A percentile compares a stretch with the other conserved stretches of the same genome.
Conservation (phyloP, 371 early-diverging fungal species). For the Haplosporangium sp. region DNA sequence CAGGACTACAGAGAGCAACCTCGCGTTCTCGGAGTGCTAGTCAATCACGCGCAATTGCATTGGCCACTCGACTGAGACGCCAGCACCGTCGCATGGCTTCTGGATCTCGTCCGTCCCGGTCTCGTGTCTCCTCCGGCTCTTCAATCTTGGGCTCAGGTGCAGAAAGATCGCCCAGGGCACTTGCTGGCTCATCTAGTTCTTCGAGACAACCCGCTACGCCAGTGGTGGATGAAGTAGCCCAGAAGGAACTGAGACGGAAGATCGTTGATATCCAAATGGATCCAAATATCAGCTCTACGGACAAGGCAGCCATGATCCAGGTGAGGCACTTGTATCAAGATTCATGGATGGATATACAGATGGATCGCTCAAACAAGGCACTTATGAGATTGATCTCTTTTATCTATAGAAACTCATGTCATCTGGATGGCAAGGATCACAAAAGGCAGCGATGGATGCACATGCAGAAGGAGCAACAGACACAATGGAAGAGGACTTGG, state of each 20-base stretch:
- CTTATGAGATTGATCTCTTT: conserved; percentile 9
- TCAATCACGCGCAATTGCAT: conserved; percentile 5
- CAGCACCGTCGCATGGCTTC: conserved; percentile 36
- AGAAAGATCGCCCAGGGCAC: not conserved
- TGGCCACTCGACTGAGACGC: conserved; percentile 21
- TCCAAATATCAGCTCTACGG: conserved; percentile 60
- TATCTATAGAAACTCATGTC: conserved; percentile 66
- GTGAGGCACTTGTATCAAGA: conserved; percentile 62
- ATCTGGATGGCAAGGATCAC: conserved; percentile 51
- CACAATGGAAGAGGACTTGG: conserved; percentile 59
- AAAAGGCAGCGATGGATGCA: conserved; percentile 24
- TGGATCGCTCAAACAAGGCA: conserved; percentile 22
- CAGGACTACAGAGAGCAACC: conserved; percentile 29
- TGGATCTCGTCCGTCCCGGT: conserved; percentile 1
- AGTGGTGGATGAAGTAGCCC: conserved; percentile 34
- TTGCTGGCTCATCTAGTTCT: not conserved
- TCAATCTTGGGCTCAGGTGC: conserved; percentile 5
- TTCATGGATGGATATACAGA: conserved; percentile 73
- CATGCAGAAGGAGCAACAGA: conserved; percentile 52
- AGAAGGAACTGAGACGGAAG: conserved; percentile 62
- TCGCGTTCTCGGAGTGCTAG: conserved; percentile 3
- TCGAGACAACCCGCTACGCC: conserved; percentile 41
- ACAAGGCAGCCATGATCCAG: conserved; percentile 81
- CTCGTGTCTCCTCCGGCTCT: not conserved
- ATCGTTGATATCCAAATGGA: conserved; percentile 69